Evolutionary conservation across 805 yeast genomes (phyloP), one percentile per base, ranked within the genome.

Genomic region (Metschnikowia lochheadii): DNA sequence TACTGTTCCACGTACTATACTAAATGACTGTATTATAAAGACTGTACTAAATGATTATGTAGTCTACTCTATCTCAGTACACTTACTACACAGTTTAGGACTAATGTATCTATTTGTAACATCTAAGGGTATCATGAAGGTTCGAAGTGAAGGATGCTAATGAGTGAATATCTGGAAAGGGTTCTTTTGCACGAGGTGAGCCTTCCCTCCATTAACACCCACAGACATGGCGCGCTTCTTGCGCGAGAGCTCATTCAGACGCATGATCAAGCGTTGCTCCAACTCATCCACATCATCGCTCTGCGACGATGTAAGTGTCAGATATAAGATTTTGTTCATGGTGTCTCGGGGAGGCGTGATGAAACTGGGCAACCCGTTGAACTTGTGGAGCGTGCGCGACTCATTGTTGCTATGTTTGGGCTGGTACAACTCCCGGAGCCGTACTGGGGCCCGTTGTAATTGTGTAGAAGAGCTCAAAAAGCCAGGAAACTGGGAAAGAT

Each of bases 161-260:
- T 36, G 40, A 17, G 49, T 18, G 34, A 20, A 35, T 32, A 69
- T 63, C 42, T 59, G 55, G 48, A 69, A 68, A 18, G 59, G 62
- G 53, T 63, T 68, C 54, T 69, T 70, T 49, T 56, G 66, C 26
- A 72, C 67, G 38, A 72, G 62, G 35, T 59, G 59, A 45, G 62
- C 57, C 56, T 72, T 72, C 41, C 68, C 59, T 35, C 64, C 68
- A 55, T 72, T 72, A 40, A 64, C 68, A 1, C 76, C 77, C 23
- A 70, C 72, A 20, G 76, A 71, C 56, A 66, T 56, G 21, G 74
- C 64, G 45, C 77, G 61, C 48, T 62, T 65, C 49, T 65, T 68
- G 47, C 57, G 62, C 50, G 40, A 54, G 37, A 49, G 47, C 40
- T 56, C 54, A 15, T 56, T 51, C 56, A 61, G 66, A 34, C 56